Evolutionary conservation across 495 filamentous ascomycete genomes (phyloP), one percentile per base, ranked within the genome.

Genomic region (Aspergillus steynii): DNA sequence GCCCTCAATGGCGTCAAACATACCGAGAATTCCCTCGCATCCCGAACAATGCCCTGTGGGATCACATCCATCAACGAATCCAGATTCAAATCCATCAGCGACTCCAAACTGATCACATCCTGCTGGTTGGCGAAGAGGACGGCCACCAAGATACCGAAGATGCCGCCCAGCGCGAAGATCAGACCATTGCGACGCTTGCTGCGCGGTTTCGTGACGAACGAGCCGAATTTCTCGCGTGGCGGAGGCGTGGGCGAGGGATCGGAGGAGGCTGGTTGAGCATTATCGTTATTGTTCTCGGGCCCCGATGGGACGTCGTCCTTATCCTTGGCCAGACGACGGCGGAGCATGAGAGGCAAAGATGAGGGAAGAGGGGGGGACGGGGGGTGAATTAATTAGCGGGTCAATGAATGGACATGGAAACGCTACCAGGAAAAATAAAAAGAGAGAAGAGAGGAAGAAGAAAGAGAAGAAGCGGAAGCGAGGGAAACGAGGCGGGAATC

Each of bases 11-110:
- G 10, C 27, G n/a, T 37, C 42, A 51, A 56, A 58, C 71, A 61
- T 81, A 95, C 90, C 67, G 91, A 85, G 56, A 97, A 80, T 61
- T 95, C 90, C 65, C 85, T 88, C 60, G 91, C 91, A 75, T 97
- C 93, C 61, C 81, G 86, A 31, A 96, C 75, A 52, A 97, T 83
- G 3, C 89, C 88, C 25, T 90, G 89, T 1, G 93, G 93, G 32
- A 97, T 82, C 0, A 88, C 90, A 68, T 96, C 92, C 32, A 95
- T 78, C 58, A 96, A 73, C 10, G 84, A 85, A 58, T 96, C 92
- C 74, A 97, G 82, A 73, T 92, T 93, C 68, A 97, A 74, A 59
- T 94, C 90, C 70, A 88, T 83, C 57, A 96, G 69, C 60, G 87
- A 87, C 49, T 91, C 89, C 59, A 97, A 77, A 59, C 89, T 90